Base-by-base conservation (phyloP, 1,139 yeast species). In the Diutina rugosa region DNA sequence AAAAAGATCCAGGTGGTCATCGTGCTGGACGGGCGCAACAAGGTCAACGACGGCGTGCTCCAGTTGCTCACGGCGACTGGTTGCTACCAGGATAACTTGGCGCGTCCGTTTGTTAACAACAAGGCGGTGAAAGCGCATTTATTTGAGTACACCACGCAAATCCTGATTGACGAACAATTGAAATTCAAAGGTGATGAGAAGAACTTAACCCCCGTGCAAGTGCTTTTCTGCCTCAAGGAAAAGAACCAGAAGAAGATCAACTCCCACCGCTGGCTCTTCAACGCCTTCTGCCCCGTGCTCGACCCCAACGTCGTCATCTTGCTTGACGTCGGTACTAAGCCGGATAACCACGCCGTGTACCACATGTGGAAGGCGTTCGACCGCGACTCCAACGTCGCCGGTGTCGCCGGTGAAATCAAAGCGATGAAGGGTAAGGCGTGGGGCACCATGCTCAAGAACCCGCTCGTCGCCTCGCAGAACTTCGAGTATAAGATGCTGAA, bases 311-410 rank as follows among this genome's bases (percentile, higher is more conserved):
- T 90, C 28, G 82, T 90, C 56, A 81, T 89, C 5, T 72, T 91
- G 58, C 77, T 91, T 55, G 98, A 91, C 73, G 97, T 91, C 18
- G 98, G 98, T 60, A 91, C 98, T 0, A 83, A 86, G 64, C 95
- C 97, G 18, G 90, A 88, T 61, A 80, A 80, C 55, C 85, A 86
- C 57, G 91, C 98, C 0, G 74, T 91, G 46, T 93, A 93, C 66
- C 93, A 90, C 63, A 74, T 93, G 60, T 93, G 99, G 99, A 93
- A 93, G 70, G 96, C 96, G 0, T 93, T 93, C 68, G 98, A 93
- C 68, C 80, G 85, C 63, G 97, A 93, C 68, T 90, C 97, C 1
- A 90, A 91, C 64, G 96, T 91, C 57, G 99, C 97, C 0, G 99
- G 98, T 62, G 98, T 96, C 0, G 97, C 97, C 18, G 99, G 99